Conservation (phyloP, 129 eudicot species). For the Ambrosia artemisiifolia region DNA sequence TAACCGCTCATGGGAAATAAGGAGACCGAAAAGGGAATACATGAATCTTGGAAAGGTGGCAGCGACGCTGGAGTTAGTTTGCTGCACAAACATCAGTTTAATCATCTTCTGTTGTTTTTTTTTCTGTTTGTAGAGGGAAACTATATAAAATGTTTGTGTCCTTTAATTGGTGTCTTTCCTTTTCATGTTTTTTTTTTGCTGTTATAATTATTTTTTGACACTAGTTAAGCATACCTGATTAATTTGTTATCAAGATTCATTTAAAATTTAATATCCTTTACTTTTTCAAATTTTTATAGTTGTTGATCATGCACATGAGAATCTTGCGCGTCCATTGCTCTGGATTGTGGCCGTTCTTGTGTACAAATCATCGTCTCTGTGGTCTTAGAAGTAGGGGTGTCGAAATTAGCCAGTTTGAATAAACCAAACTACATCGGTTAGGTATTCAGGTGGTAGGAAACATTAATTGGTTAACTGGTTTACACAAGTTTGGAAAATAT, state of each 20-base stretch:
- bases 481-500: too few species aligned
- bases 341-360: neutral
- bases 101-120: constrained; percentile 4
- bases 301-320: neutral
- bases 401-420: too few species aligned
- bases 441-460: too few species aligned
- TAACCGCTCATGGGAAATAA: constrained; percentile 29
- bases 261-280: neutral
- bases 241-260: constrained; percentile 21
- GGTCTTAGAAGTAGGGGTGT: too few species aligned
- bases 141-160: constrained; percentile 14
- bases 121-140: constrained; percentile 29
- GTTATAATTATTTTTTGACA: constrained; percentile 23
- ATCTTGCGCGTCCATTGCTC: neutral
- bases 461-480: too few species aligned
- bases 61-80: constrained; percentile 4
- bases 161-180: constrained; percentile 25
- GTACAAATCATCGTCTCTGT: too few species aligned
- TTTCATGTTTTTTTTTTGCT: constrained; percentile 18
- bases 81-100: constrained; percentile 24
- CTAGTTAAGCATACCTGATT: constrained; percentile 8
- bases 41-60: constrained; percentile 15
- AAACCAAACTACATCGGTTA: too few species aligned
- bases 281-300: too few species aligned
- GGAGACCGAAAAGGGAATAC: constrained; percentile 5